Conservation (phyloP, 2,329 filamentous ascomycete species). For the Aspergillus sp. region DNA sequence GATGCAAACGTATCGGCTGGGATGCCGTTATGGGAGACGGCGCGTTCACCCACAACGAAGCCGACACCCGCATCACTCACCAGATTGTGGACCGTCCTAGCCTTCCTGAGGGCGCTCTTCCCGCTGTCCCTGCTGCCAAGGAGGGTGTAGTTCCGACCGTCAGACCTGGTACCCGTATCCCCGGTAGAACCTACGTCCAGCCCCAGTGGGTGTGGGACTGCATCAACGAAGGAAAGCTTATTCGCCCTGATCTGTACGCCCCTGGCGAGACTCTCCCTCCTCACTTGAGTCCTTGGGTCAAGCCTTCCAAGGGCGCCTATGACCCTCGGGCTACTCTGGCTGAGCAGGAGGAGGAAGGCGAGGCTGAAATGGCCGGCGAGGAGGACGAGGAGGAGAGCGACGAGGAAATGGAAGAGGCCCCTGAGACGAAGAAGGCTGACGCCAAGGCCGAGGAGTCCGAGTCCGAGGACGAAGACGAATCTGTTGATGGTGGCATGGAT, state of each 20-base stretch:
- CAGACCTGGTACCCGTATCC: slow-evolving; percentile 68
- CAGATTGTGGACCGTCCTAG: slow-evolving; percentile 91
- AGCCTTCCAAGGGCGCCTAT: slow-evolving; percentile 80
- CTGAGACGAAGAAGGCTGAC: slow-evolving; percentile 18
- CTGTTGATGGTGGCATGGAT: slow-evolving; percentile 49
- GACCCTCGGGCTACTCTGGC: slow-evolving; percentile 83
- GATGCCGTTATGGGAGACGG: slow-evolving; percentile 86
- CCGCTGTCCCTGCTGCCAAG: slow-evolving; percentile 42
- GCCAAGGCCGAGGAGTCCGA: slow-evolving; percentile 38
- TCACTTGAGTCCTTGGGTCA: slow-evolving; percentile 94
- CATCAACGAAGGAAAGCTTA: slow-evolving; percentile 84
- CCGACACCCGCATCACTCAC: slow-evolving; percentile 86
- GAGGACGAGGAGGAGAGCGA: slow-evolving; percentile 49
- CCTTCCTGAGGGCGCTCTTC: slow-evolving; percentile 56
- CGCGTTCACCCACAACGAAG: slow-evolving; percentile 85
- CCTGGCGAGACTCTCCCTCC: slow-evolving; percentile 88
- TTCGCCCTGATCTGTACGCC: slow-evolving; percentile 82
- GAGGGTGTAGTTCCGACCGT: slow-evolving; percentile 45
- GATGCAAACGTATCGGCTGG: slow-evolving; percentile 95
- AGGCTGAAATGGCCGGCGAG: slow-evolving; percentile 71
- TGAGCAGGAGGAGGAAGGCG: slow-evolving; percentile 82
- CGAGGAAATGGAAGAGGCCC: slow-evolving; percentile 37
- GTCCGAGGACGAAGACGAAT: slow-evolving; percentile 40
- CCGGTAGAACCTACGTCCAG: slow-evolving; percentile 90
- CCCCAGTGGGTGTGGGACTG: slow-evolving; percentile 99